phyloP scores from a whole-genome alignment of 163 green algal species.

The Chlamydomonas reinhardtii region DNA sequence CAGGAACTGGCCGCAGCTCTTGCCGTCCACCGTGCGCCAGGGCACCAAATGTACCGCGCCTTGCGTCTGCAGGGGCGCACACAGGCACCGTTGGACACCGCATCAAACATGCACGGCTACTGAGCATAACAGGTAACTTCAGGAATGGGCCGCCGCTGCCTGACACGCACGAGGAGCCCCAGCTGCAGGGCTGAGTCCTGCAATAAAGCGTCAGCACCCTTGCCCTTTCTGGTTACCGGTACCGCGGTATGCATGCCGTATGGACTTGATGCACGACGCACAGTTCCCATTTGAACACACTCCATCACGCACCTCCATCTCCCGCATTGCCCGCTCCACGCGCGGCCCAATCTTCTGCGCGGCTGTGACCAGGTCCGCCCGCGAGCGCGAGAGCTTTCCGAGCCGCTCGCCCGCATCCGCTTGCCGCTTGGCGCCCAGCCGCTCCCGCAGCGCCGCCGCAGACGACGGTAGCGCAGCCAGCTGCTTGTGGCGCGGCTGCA shows the following conservation, averaged over 20 bases:
- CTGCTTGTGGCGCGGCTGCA: slow-evolving; percentile 6
- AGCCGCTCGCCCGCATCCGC: background rate
- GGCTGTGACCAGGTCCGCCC: background rate
- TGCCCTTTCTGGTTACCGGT: no score
- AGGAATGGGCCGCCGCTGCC: no score
- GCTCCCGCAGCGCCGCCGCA: background rate
- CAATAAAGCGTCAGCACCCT: no score
- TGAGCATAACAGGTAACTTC: no score
- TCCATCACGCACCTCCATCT: slow-evolving; percentile 3
- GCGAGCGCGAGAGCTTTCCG: background rate
- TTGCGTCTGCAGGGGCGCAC: slow-evolving; percentile 9
- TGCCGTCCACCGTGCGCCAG: slow-evolving; percentile 33
- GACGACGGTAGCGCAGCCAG: background rate
- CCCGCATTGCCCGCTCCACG: slow-evolving; percentile 17
- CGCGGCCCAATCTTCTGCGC: background rate
- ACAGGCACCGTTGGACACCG: no score
- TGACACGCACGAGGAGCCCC: no score
- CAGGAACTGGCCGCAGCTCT: slow-evolving; percentile 12
- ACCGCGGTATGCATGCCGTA: no score
- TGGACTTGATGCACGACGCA: no score
- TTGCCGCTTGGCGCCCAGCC: slow-evolving; percentile 22
- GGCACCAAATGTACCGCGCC: slow-evolving; percentile 29
- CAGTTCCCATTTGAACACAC: no score
- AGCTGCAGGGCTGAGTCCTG: no score
- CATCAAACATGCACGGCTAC: no score